Base-by-base conservation (phyloP, 1,284 basidiomycete genomes). In the Moesziomyces sp. region DNA sequence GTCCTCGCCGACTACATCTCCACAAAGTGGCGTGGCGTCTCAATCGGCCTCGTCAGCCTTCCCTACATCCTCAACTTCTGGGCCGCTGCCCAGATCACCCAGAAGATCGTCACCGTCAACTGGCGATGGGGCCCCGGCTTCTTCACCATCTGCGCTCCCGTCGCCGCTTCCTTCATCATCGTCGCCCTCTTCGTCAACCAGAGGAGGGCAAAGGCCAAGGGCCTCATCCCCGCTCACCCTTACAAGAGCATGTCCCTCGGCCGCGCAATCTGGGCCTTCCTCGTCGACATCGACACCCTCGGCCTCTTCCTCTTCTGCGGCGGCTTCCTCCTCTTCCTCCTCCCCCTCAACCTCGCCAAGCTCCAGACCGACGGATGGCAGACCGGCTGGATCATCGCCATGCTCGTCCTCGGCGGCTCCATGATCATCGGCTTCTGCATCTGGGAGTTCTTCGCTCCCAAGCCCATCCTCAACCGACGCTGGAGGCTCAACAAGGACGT, bases 91-190 rank as follows among this genome's bases (percentile, higher is more conserved):
- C 64, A 74, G 24, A 69, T 64, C 26, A 65, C 71, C 40, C 30
- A 45, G n/a, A 40, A 44, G 7, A 24, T 59, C 19, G 8, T 59
- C 21, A 45, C 50, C 8, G 43, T 46, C 49, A 60, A 52, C 58
- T 84, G 82, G 82, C 70, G 82, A 30, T 84, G 82, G 82, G 76
- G 77, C 0, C 74, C 74, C 2, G 82, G 82, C 49, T 78, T 83
- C 74, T 83, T 84, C 62, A 57, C 54, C 60, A 83, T 84, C 60
- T 58, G 82, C 58, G 60, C 77, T 10, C 81, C 82, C n/a, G 72
- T 83, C 30, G 81, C 76, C 13, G 61, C 70, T 30, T 38, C 54
- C 30, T 78, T 79, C 30, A 71, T 83, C 66, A 73, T 80, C 59
- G 35, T 73, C 9, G 74, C 75, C 14, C 70, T 84, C 16, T 68